Evolutionary conservation across 345 rosid genomes (phyloP).

Genomic region (Draba incana): DNA sequence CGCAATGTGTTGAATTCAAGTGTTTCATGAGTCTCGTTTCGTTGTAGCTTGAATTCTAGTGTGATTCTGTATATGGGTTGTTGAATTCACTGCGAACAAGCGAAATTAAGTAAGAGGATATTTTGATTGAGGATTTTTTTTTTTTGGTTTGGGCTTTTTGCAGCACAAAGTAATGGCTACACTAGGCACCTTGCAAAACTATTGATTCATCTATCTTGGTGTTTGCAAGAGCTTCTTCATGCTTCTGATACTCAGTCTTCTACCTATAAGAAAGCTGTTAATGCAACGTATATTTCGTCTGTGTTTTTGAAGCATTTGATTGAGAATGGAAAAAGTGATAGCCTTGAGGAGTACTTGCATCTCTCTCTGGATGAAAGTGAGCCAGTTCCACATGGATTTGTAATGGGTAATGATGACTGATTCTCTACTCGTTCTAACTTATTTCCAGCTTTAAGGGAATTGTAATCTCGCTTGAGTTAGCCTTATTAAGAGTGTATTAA

Average conservation of each 20-base stretch:
- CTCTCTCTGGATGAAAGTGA: slow-evolving; percentile 73
- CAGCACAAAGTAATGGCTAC: slow-evolving; percentile 72
- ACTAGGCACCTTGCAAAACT: slow-evolving; percentile 92
- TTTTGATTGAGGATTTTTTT: slow-evolving; percentile 7
- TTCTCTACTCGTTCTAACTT: slow-evolving; percentile 4
- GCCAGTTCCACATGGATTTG: slow-evolving; percentile 56
- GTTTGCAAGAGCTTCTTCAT: slow-evolving; percentile 75
- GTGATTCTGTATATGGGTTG: neutral
- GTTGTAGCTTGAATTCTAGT: neutral
- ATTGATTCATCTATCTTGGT: slow-evolving; percentile 77
- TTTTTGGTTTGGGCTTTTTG: slow-evolving; percentile 22
- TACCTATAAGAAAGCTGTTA: slow-evolving; percentile 63
- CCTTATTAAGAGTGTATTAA: slow-evolving; percentile 36
- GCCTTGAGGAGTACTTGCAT: slow-evolving; percentile 51
- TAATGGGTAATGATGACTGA: slow-evolving; percentile 52
- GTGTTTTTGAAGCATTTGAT: slow-evolving; percentile 78
- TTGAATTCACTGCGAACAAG: neutral
- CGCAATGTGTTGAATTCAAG: slow-evolving; percentile 1
- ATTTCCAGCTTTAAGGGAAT: neutral
- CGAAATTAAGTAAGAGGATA: neutral
- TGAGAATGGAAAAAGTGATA: slow-evolving; percentile 62
- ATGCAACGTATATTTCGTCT: slow-evolving; percentile 76
- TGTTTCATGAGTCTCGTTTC: neutral
- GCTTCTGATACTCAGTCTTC: slow-evolving; percentile 50
- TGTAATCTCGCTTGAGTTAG: slow-evolving; percentile 8